Evolutionary conservation across 257 asterid genomes (phyloP).

Genomic region (Fraxinus pennsylvanica): DNA sequence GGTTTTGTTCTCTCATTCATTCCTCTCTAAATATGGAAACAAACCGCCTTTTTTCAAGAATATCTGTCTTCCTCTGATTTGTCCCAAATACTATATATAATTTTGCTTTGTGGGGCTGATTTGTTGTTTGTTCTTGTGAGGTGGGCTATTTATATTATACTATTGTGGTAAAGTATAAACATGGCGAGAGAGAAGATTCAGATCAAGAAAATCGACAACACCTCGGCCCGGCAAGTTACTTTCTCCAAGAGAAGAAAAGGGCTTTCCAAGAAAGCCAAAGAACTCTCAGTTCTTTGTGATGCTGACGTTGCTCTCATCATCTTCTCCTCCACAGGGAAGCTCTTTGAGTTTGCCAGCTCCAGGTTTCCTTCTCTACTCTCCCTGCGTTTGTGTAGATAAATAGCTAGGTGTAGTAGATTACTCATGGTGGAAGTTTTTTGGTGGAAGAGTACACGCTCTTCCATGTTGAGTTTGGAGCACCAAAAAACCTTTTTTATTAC

Average conservation of each 20-base stretch:
- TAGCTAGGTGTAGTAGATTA: no score
- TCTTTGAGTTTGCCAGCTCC: conserved; percentile 43
- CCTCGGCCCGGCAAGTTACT: conserved; percentile 45
- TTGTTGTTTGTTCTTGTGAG: not conserved
- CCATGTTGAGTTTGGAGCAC: no score
- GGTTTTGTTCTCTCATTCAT: conserved; percentile 27
- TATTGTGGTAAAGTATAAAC: not conserved
- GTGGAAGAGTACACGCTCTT: no score
- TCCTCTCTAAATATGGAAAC: conserved; percentile 52
- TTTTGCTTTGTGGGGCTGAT: not conserved
- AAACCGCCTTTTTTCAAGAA: conserved; percentile 27
- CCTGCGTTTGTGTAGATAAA: no score
- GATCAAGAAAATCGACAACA: conserved; percentile 52
- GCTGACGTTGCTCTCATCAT: conserved; percentile 46
- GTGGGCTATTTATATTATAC: not conserved
- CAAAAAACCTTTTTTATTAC: no score
- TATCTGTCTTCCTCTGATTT: not conserved
- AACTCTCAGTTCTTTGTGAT: conserved; percentile 51
- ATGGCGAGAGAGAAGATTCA: conserved; percentile 51
- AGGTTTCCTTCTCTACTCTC: conserved; percentile 23
- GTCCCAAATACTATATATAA: not conserved
- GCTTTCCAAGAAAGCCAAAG: conserved; percentile 54
- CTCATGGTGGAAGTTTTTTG: no score
- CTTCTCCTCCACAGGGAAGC: conserved; percentile 44
- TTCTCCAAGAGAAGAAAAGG: conserved; percentile 56